Evolutionary conservation across 495 filamentous ascomycete genomes (phyloP), one percentile per base, ranked within the genome.

Genomic region (Xylaria cubensis): DNA sequence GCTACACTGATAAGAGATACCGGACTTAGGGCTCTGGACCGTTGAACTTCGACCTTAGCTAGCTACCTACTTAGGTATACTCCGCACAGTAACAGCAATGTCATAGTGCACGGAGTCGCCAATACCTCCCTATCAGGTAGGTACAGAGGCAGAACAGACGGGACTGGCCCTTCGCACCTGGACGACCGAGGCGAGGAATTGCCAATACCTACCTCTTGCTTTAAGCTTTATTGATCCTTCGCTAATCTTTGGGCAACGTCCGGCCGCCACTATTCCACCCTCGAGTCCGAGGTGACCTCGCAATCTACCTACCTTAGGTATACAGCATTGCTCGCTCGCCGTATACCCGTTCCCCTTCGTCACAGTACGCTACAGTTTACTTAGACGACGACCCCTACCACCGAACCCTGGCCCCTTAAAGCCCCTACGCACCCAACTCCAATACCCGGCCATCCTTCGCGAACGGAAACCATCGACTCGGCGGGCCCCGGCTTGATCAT

Each of bases 401-500:
- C 26, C 56, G 56, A 61, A 34, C 58, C 58, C 58, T 61, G 58
- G 58, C 32, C 58, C 58, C 58, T 39, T 39, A 21, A 61, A 39
- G 59, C 66, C 68, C 69, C 50, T 59, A 39, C 46, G 55, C 51
- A 13, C 39, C 64, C 24, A 19, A 51, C 17, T 24, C 66, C 24
- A 21, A 26, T 65, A 63, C 44, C 67, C 34, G 67, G 36, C 67
- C 42, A 32, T 34, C 50, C 26, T 32, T 48, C 67, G 62, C 56
- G 51, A 67, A 36, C 51, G 63, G 46, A 15, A 29, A 67, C 70
- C 63, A 59, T 21, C 39, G 41, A 55, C 34, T 56, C 63, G 62
- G 51, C 42, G 71, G 39, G 66, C 59, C 50, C 68, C 69, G 72
- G 53, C 61, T 67, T 62, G 77, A 78, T 67, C 73, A 79, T 78